Evolutionary conservation across 495 filamentous ascomycete species (phyloP), one percentile per base, ranked within the genome.

Genomic region (Daldinia childiae): DNA sequence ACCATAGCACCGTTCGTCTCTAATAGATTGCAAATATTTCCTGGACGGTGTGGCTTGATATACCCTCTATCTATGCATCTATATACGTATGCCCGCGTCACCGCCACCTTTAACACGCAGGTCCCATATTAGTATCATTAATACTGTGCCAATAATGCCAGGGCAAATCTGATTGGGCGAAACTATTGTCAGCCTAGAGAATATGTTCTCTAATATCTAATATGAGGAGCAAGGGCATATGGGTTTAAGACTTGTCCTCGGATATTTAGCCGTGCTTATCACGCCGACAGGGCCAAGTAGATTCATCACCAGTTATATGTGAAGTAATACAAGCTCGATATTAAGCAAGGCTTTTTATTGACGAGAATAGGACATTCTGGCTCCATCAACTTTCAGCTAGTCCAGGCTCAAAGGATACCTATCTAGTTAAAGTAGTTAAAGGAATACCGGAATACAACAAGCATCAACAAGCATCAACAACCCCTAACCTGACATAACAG

Each of bases 21-120:
- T 41, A 30, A 63, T 63, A 64, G 29, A 9, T 32, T 36, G 19
- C 45, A 48, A 45, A 45, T 56, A 17, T 54, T 17, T n/a, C 51
- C 27, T 62, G 5, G 39, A 30, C 43, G 32, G 45, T 66, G 69
- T 72, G 69, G 69, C 69, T 72, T 72, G 59, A 72, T 43, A 64
- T 60, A 48, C 68, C 55, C 21, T 66, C 39, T 38, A 21, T 54
- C 39, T 43, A 55, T 14, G 32, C 14, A 34, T 17, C 29, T 54
- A 59, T 14, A 12, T 36, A 34, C 17, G 38, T 54, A 59, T 52
- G 64, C 34, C 57, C 59, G 27, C 51, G 50, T 55, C 55, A 48
- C 62, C 56, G 56, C 51, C 62, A 66, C 48, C 36, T 29, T 41
- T 30, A 21, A 2, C 8, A 66, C n/a, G 43, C 32, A 41, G 21